Conservation (phyloP, 106 monocot genomes). For the Phalaenopsis aphrodite region DNA sequence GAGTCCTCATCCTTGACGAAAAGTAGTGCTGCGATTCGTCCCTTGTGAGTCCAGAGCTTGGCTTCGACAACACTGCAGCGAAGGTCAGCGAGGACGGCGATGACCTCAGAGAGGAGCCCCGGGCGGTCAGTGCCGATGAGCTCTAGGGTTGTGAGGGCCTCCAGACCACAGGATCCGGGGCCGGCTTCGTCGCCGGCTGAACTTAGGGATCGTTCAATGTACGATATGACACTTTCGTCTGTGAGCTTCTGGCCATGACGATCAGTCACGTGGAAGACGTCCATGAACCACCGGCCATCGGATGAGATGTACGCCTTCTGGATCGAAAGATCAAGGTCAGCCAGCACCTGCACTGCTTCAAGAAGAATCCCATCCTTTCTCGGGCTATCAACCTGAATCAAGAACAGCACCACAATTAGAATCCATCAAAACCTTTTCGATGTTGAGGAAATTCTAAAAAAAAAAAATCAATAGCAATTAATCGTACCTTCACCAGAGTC, state of each 20-base stretch:
- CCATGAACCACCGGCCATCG: slow-evolving; percentile 79
- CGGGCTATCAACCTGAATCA: slow-evolving; percentile 39
- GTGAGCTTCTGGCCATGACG: slow-evolving; percentile 40
- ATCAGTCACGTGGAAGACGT: slow-evolving; percentile 73
- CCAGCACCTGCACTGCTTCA: slow-evolving; percentile 52
- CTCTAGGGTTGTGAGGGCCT: slow-evolving; percentile 30
- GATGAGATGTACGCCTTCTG: slow-evolving; percentile 72
- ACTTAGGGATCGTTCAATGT: slow-evolving; percentile 25
- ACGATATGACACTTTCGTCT: slow-evolving; percentile 32
- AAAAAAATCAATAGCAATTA: not conserved
- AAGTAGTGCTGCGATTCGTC: slow-evolving; percentile 40
- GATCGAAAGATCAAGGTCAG: slow-evolving; percentile 59
- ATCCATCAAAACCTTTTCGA: not conserved
- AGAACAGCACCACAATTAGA: not conserved
- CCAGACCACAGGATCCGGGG: not conserved
- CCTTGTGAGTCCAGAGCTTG: slow-evolving; percentile 57
- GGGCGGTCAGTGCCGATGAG: slow-evolving; percentile 50
- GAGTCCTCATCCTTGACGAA: slow-evolving; percentile 29
- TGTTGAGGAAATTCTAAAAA: not conserved
- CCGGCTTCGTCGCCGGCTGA: not conserved
- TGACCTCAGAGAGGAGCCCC: slow-evolving; percentile 58
- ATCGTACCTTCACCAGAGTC: slow-evolving; percentile 43
- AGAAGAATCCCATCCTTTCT: slow-evolving; percentile 50
- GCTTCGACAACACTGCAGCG: slow-evolving; percentile 32
- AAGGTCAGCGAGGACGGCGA: slow-evolving; percentile 54